Evolutionary conservation across 2,329 filamentous ascomycete species (phyloP).

Genomic region (Penicillium rolfsii): DNA sequence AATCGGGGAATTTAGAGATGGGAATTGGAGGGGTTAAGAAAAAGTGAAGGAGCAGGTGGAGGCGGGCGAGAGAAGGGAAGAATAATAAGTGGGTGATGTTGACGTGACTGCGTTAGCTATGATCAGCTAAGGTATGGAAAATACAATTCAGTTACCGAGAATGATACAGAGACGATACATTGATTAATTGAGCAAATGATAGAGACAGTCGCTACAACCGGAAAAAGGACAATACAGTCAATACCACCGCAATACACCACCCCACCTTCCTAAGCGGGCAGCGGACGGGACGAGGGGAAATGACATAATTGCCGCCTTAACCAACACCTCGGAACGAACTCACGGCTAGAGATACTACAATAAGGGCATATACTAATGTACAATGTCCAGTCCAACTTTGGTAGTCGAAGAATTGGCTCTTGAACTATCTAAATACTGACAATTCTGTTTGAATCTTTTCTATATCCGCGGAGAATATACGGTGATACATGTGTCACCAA

Average conservation of each 20-base stretch:
- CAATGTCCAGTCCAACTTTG: not conserved
- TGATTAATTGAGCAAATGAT: too few relatives aligned
- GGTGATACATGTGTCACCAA: constrained; percentile 14
- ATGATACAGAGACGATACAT: not conserved
- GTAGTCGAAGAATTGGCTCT: not conserved
- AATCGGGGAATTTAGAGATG: constrained; percentile 18
- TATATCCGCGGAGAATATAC: not conserved
- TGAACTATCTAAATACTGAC: not conserved
- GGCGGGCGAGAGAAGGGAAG: constrained; percentile 20
- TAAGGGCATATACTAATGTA: not conserved
- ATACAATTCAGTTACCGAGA: constrained; percentile 5
- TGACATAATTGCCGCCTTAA: constrained; percentile 26
- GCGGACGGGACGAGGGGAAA: constrained; percentile 26
- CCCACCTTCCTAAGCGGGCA: constrained; percentile 32
- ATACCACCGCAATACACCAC: constrained; percentile 17
- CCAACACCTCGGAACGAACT: constrained; percentile 3
- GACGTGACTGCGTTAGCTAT: constrained; percentile 24
- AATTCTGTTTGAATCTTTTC: not conserved
- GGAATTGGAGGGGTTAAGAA: constrained; percentile 10
- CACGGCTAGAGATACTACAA: not conserved
- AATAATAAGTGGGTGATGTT: constrained; percentile 33
- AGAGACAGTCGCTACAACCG: not conserved
- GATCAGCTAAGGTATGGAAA: not conserved
- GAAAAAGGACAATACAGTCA: not conserved
- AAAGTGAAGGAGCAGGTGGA: constrained; percentile 22